A percentile compares a stretch with the other conserved stretches of the same genome.
These are phyloP conservation scores for Cercophora newfieldiana DNA, from an alignment of 495 filamentous ascomycete genomes.

Conservation along the genomic window DNA sequence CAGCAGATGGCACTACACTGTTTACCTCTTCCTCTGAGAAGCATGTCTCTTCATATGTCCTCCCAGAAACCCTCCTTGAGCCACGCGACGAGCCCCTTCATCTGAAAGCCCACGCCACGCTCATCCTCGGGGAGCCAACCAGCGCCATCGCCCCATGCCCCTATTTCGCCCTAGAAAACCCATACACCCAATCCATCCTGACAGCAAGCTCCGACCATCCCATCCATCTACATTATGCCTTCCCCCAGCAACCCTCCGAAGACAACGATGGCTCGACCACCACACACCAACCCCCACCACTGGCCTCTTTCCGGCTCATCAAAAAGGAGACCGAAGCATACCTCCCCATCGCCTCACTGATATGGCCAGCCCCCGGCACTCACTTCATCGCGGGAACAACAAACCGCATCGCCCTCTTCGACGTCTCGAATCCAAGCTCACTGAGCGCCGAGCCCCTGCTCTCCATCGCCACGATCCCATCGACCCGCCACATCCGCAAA, in stretches of 20 bases:
- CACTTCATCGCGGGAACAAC: conserved; percentile 73
- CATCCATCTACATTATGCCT: conserved; percentile 63
- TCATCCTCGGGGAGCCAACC: conserved; percentile 66
- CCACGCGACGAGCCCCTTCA: conserved; percentile 44
- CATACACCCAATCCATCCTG: conserved; percentile 67
- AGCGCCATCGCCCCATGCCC: conserved; percentile 73
- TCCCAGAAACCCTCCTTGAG: conserved; percentile 72
- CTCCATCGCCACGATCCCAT: conserved; percentile 70
- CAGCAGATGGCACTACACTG: conserved; percentile 79
- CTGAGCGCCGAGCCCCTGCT: conserved; percentile 52
- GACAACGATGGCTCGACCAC: not conserved
- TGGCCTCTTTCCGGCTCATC: conserved; percentile 69
- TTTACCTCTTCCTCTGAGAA: conserved; percentile 73
- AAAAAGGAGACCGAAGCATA: conserved; percentile 76
- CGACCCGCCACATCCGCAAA: conserved; percentile 67
- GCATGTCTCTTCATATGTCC: conserved; percentile 65
- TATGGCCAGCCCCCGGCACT: conserved; percentile 61
- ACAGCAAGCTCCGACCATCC: conserved; percentile 69
- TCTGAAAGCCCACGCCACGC: conserved; percentile 61
- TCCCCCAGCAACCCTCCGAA: conserved; percentile 19
- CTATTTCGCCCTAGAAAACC: conserved; percentile 64
- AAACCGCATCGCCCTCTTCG: conserved; percentile 74
- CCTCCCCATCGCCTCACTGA: conserved; percentile 70
- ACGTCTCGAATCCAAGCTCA: conserved; percentile 64
- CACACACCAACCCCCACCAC: conserved; percentile 38